These are phyloP conservation scores for Pseudohalonectria lignicola DNA, from an alignment of 2,329 filamentous ascomycete species.

Conservation along the genomic window DNA sequence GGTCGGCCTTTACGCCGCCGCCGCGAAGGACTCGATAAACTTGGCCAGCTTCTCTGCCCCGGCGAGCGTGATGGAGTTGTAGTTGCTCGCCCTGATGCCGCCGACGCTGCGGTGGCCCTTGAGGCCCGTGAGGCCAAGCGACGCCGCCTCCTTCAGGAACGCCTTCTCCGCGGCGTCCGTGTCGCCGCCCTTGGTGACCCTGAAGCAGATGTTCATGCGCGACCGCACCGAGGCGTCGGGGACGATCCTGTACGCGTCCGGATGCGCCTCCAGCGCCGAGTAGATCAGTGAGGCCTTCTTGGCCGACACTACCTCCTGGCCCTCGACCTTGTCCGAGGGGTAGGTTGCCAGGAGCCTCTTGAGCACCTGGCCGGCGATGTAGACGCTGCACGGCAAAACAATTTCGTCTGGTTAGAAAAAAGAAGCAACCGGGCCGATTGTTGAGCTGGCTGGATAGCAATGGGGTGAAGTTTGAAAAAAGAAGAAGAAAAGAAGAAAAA, in stretches of 20 bases:
- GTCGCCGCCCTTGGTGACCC: conserved; percentile 49
- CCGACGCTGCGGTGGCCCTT: conserved; percentile 85
- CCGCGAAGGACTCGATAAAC: conserved; percentile 47
- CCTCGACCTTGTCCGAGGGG: conserved; percentile 55
- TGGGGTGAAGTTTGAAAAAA: too few relatives aligned
- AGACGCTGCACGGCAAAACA: conserved; percentile 56
- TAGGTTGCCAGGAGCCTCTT: conserved; percentile 57
- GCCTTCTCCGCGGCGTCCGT: conserved; percentile 63
- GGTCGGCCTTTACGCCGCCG: too few relatives aligned
- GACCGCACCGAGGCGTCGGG: conserved; percentile 67
- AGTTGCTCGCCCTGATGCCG: conserved; percentile 79
- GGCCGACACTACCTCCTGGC: conserved; percentile 63
- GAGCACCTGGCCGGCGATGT: conserved; percentile 81
- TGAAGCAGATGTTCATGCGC: conserved; percentile 93
- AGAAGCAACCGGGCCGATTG: too few relatives aligned
- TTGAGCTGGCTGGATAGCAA: too few relatives aligned
- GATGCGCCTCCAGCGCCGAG: conserved; percentile 59
- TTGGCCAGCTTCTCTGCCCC: conserved; percentile 56
- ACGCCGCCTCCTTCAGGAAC: conserved; percentile 65
- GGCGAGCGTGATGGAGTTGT: conserved; percentile 68
- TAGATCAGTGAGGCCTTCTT: conserved; percentile 74
- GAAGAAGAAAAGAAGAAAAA: not conserved
- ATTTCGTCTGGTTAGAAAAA: conserved; percentile 2
- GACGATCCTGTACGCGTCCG: conserved; percentile 65
- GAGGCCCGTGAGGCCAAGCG: conserved; percentile 60